Base-by-base conservation (phyloP, 768 basidiomycete genomes). In the Russula sp. region DNA sequence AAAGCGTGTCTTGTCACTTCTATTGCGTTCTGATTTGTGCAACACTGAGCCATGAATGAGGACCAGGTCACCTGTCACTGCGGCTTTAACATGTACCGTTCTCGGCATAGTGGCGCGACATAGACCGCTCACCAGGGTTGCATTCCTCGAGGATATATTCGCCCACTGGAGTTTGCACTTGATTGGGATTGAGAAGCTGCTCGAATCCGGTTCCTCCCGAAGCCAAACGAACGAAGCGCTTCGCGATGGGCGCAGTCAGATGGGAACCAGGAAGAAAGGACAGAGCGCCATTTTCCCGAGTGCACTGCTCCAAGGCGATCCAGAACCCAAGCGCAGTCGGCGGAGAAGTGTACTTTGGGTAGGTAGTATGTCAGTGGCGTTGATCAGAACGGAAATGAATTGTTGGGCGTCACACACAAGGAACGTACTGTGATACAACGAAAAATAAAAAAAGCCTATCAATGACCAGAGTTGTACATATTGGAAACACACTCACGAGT, bases 211-310 rank as follows among this genome's bases (percentile, higher is more conserved):
- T 97, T 11, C 95, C 95, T 1, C 86, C 88, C 1, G 74, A 75
- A 3, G 84, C 82, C 9, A 89, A 76, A 18, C 94, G 86, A 22
- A 98, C 84, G 72, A 98, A 94, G 13, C 97, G 89, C 70, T 92
- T 90, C 7, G 85, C 82, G 53, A 95, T 84, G 1, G 86, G 83
- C 2, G 84, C 78, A 0, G 79, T 82, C 36, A 88, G 80, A 74
- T 99, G 97, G 1, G 94, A 95, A 24, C 95, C 94, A 0, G 95
- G 94, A 2, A 92, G 79, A 75, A 95, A 96, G 5, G 88, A 91
- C 7, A 94, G 81, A 9, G 93, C 92, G 10, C 94, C 94, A 70
- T 95, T 95, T 50, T 77, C 76, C 2, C 81, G 72, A 6, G 94
- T 94, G 74, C 94, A 97, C 63, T 84, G 81, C 73, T 98, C 96